Percentiles rank a stretch among this genome's conserved stretches.
Evolutionary conservation across 2,329 filamentous ascomycete genomes (phyloP).

Genomic region (Arthrobotrys megalospora): DNA sequence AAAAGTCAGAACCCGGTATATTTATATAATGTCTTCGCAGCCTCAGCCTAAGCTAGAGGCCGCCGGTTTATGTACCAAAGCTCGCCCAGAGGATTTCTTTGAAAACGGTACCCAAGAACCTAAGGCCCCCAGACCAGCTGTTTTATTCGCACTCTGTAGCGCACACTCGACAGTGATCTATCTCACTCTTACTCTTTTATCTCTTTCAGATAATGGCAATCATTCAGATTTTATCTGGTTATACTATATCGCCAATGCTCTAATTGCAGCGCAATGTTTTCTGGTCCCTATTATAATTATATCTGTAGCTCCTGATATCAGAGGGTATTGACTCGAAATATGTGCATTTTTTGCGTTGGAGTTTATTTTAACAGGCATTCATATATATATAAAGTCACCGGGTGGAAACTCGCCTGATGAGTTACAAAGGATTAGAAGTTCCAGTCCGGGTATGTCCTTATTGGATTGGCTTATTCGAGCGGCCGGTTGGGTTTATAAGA

Average conservation of each 20-base stretch:
- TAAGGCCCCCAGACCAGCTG: neutral
- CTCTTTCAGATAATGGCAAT: conserved; percentile 11
- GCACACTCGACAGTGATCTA: neutral
- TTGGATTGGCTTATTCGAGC: conserved; percentile 1
- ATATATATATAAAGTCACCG: neutral
- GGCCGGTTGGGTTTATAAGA: conserved; percentile 9
- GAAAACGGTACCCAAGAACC: conserved; percentile 61
- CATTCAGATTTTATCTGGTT: neutral
- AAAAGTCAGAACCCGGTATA: no score
- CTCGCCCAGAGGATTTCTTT: conserved; percentile 60
- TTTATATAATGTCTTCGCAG: conserved; percentile 52
- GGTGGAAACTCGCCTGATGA: neutral
- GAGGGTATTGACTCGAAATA: neutral
- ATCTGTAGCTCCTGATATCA: neutral
- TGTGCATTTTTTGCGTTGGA: neutral
- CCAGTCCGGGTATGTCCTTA: conserved; percentile 1
- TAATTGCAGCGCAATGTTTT: conserved; percentile 2
- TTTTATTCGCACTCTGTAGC: neutral
- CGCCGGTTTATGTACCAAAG: conserved; percentile 50
- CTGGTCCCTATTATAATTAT: neutral
- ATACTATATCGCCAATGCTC: conserved; percentile 4
- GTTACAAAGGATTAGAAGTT: conserved; percentile 5
- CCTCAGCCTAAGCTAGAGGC: conserved; percentile 43
- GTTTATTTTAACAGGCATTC: neutral
- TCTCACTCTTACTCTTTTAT: neutral